Base-by-base conservation (phyloP, 306 rosid genomes). In the Cyamopsis tetragonoloba region DNA sequence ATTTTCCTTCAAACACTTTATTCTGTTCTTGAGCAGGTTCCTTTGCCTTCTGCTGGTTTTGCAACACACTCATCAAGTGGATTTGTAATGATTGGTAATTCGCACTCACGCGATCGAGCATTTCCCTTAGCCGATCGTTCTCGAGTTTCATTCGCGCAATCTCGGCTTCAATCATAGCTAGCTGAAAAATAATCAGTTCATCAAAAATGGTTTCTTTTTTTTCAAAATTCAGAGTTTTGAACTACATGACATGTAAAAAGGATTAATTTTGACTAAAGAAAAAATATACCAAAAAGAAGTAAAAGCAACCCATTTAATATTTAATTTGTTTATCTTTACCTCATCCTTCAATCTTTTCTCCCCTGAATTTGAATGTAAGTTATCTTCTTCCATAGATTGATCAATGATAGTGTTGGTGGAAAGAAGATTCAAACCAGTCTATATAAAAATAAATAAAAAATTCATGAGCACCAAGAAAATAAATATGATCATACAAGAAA, bases 361-460 rank as follows among this genome's bases (percentile, higher is more conserved):
- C 6, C 79, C 77, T 38, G 42, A 46, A 47, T 63, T 79, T n/a
- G 81, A 51, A 6, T 88, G 77, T 19, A 62, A n/a, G 12, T 72
- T 82, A 35, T 75, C 87, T 1, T 88, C 96, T 48, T 61, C 87
- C 75, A 71, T 54, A 9, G 93, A 81, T 69, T 80, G 91, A 30
- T 93, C 97, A 15, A 86, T 79, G 43, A 76, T 72, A 0, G 77
- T 78, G 68, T 85, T 84, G n/a, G 89, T 68, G 1, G 91, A 87
- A 20, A 83, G 79, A 62, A 90, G 97, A 84, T 85, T 75, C 77
- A 89, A 70, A 14, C 96, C 91, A 14, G 96, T 93, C 97, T 90
- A 49, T 11, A n/a, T 22, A 58, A 35, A 49, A 58, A 7, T 3
- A 37, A 56, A 37, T 0, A 3, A 51, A 1, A 28, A 1, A 70